phyloP scores from a whole-genome alignment of 23 red algal genomes.

The Gracilaria domingensis region DNA sequence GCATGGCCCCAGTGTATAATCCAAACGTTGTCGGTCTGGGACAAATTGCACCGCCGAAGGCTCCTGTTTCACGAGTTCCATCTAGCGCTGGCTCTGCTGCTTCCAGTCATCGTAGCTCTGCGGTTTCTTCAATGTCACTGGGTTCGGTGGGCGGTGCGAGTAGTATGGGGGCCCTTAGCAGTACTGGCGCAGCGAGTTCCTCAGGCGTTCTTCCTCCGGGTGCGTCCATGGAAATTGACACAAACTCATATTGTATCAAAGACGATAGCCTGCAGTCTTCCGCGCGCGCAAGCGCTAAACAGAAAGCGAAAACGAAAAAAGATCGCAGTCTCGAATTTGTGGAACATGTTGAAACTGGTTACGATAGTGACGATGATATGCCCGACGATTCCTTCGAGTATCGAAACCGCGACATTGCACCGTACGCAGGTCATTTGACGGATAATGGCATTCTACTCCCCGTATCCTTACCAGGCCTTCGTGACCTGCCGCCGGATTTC shows the following conservation, averaged over 20 bases:
- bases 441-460: constrained; percentile 50
- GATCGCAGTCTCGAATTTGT: constrained; percentile 19
- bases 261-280: not conserved
- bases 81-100: constrained; percentile 31
- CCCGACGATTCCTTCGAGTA: constrained; percentile 45
- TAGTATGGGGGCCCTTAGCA: constrained; percentile 27
- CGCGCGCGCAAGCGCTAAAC: not conserved
- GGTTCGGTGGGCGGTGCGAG: constrained; percentile 50
- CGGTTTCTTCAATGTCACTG: constrained; percentile 48
- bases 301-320: not conserved
- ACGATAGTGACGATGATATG: constrained; percentile 76
- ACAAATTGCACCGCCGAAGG: constrained; percentile 63
- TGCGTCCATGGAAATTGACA: not conserved
- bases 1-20: constrained; percentile 17
- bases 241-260: not conserved
- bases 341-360: constrained; percentile 52
- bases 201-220: not conserved
- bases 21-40: constrained; percentile 62
- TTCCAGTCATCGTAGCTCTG: constrained; percentile 57
- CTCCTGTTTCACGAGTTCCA: constrained; percentile 9
- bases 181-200: not conserved
- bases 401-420: constrained; percentile 61
- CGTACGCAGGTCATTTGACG: constrained; percentile 57
- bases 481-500: constrained; percentile 47
- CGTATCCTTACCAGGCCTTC: constrained; percentile 52